These are phyloP conservation scores for Pluteus cervinus DNA, from an alignment of 768 basidiomycete species.

Conservation along the genomic window DNA sequence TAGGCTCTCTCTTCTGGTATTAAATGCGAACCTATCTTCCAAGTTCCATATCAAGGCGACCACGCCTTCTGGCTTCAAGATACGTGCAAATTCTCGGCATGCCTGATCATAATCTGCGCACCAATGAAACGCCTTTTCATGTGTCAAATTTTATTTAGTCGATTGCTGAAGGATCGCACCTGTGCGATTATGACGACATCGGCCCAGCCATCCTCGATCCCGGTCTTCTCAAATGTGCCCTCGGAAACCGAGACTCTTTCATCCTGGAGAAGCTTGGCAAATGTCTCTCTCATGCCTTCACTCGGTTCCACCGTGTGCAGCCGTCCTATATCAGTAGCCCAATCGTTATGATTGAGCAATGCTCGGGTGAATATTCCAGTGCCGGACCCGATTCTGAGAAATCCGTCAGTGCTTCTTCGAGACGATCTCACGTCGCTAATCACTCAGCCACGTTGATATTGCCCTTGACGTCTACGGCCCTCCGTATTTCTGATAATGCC, in stretches of 20 bases:
- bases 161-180: constrained; percentile 25
- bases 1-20: not conserved
- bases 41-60: constrained; percentile 87
- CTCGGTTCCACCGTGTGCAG: constrained; percentile 80
- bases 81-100: constrained; percentile 67
- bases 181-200: constrained; percentile 77
- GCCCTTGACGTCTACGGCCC: constrained; percentile 24
- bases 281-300: constrained; percentile 76
- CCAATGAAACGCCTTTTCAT: constrained; percentile 87
- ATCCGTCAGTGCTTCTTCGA: constrained; percentile 4
- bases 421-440: constrained; percentile 15
- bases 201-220: constrained; percentile 62
- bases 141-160: not conserved
- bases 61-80: constrained; percentile 70
- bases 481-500: constrained; percentile 56
- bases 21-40: constrained; percentile 58
- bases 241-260: constrained; percentile 46
- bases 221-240: constrained; percentile 66
- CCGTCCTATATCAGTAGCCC: constrained; percentile 41
- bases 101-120: constrained; percentile 74
- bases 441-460: constrained; percentile 69
- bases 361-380: constrained; percentile 89
- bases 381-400: constrained; percentile 67
- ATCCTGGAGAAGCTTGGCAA: constrained; percentile 50
- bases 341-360: constrained; percentile 57